Evolutionary conservation across 495 filamentous ascomycete genomes (phyloP).

Genomic region (Podospora didyma): DNA sequence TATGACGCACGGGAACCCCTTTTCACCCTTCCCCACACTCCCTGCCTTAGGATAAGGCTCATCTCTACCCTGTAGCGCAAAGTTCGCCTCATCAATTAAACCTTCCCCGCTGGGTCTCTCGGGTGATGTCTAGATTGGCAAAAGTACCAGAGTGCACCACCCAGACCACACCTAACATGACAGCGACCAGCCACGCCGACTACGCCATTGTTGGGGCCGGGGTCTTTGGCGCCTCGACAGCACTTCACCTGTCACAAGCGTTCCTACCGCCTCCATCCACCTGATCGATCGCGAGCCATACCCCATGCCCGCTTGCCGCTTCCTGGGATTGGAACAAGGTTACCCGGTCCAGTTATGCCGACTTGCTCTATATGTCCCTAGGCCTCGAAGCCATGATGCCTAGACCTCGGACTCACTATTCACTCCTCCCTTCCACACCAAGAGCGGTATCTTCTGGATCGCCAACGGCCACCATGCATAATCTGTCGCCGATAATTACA

Average conservation of each 20-base stretch:
- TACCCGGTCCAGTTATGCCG: constrained; percentile 60
- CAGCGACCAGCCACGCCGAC: constrained; percentile 8
- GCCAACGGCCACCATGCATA: constrained; percentile 13
- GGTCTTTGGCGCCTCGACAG: constrained; percentile 63
- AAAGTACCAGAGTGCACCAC: too few relatives aligned
- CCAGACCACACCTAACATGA: background rate
- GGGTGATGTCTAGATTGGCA: too few relatives aligned
- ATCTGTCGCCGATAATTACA: constrained; percentile 44
- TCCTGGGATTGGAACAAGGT: constrained; percentile 69
- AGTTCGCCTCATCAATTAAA: too few relatives aligned
- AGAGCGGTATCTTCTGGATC: constrained; percentile 54
- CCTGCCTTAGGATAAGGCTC: too few relatives aligned
- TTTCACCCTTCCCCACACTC: too few relatives aligned
- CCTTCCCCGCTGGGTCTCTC: too few relatives aligned
- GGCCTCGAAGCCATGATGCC: constrained; percentile 53
- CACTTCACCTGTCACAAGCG: constrained; percentile 51
- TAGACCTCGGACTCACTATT: constrained; percentile 53
- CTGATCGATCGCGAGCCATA: constrained; percentile 55
- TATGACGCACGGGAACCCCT: too few relatives aligned
- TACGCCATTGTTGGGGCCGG: constrained; percentile 62
- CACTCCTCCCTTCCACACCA: constrained; percentile 51
- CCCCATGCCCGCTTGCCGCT: constrained; percentile 43
- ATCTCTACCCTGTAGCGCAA: too few relatives aligned
- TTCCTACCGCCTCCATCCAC: constrained; percentile 48
- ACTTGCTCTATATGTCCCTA: constrained; percentile 52